These are phyloP conservation scores for Asterophora lycoperdoides DNA, from an alignment of 768 basidiomycete genomes.

Conservation along the genomic window DNA sequence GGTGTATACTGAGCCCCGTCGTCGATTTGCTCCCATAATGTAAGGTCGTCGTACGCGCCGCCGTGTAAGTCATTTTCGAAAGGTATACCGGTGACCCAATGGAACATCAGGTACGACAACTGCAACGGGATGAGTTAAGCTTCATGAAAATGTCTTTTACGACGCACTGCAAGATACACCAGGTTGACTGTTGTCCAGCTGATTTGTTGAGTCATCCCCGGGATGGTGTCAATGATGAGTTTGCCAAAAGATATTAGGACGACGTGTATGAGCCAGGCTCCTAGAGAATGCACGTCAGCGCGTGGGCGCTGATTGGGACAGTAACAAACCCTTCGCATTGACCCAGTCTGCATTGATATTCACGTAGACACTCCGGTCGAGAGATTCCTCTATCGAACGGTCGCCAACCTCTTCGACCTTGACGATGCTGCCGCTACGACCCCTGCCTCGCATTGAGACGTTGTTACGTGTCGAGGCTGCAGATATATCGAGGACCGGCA, in stretches of 20 bases:
- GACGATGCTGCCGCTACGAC: conserved; percentile 71
- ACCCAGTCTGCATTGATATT: conserved; percentile 94
- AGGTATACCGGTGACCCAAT: conserved; percentile 95
- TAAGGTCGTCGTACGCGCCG: conserved; percentile 96
- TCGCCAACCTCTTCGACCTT: conserved; percentile 82
- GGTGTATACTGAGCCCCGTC: conserved; percentile 98
- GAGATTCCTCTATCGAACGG: conserved; percentile 63
- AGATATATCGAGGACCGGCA: conserved; percentile 46
- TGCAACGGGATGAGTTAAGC: conserved; percentile 25
- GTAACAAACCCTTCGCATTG: conserved; percentile 74
- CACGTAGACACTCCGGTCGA: conserved; percentile 76
- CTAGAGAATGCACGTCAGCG: conserved; percentile 36
- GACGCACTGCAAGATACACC: conserved; percentile 81
- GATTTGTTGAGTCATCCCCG: conserved; percentile 89
- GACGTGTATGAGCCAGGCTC: conserved; percentile 97
- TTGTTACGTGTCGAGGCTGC: conserved; percentile 21
- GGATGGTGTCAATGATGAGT: conserved; percentile 88
- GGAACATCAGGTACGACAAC: conserved; percentile 98
- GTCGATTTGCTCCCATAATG: conserved; percentile 99
- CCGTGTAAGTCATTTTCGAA: conserved; percentile 84
- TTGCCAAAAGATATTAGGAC: conserved; percentile 89
- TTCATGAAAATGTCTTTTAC: background rate
- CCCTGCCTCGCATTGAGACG: conserved; percentile 38
- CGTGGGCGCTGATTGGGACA: conserved; percentile 3
- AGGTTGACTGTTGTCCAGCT: conserved; percentile 96